Conservation (phyloP, 129 eudicot genomes). For the Saussurea involucrata region DNA sequence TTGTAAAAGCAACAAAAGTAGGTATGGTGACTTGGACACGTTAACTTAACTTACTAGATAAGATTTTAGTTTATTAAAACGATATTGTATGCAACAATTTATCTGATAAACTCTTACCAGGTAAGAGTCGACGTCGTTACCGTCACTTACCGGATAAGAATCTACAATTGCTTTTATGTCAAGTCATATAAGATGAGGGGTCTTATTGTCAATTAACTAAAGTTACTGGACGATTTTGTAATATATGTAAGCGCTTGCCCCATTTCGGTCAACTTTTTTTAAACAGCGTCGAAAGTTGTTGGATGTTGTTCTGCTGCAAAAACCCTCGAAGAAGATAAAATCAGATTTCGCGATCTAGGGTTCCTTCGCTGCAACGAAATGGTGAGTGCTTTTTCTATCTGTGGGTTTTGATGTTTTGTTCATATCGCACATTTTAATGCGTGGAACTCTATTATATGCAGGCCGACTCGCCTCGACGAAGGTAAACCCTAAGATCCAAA, state of each 20-base stretch:
- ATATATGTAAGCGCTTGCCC: slow-evolving; percentile 3
- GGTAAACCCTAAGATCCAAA: slow-evolving; percentile 45
- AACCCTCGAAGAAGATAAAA: slow-evolving; percentile 21
- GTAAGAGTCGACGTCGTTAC: too few relatives aligned
- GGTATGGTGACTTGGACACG: too few relatives aligned
- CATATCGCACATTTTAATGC: slow-evolving; percentile 14
- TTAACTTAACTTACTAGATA: too few relatives aligned
- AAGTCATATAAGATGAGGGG: background rate
- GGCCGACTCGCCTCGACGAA: slow-evolving; percentile 80
- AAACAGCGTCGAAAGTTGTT: slow-evolving; percentile 7
- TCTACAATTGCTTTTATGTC: background rate
- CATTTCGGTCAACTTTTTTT: background rate
- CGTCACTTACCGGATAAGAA: too few relatives aligned
- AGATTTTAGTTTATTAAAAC: too few relatives aligned
- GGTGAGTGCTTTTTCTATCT: slow-evolving; percentile 27
- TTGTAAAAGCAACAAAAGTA: too few relatives aligned
- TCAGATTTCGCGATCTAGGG: slow-evolving; percentile 38
- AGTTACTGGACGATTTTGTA: background rate
- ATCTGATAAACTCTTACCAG: too few relatives aligned
- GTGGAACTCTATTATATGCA: slow-evolving; percentile 26
- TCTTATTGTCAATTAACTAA: background rate
- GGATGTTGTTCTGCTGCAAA: background rate
- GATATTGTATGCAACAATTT: too few relatives aligned
- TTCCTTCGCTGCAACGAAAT: slow-evolving; percentile 26
- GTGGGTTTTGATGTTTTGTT: background rate